Evolutionary conservation across 2,329 filamentous ascomycete species (phyloP).

Genomic region (Chaetothyriales sp.): DNA sequence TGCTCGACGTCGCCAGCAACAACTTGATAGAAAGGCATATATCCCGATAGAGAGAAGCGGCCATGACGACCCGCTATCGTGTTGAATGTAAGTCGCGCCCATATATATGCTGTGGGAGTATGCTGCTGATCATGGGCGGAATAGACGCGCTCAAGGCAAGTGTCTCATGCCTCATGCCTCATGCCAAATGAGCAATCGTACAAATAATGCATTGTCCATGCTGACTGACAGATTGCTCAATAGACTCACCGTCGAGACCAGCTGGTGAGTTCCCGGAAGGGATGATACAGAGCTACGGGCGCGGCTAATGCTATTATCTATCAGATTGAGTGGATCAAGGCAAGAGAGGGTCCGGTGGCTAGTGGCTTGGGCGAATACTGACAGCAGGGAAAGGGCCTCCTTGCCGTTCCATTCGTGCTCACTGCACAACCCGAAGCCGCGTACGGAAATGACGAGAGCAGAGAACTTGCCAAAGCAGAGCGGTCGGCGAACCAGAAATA

Average conservation of each 20-base stretch:
- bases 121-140: constrained; percentile 8
- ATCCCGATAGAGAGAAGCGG: neutral
- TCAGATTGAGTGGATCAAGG: constrained; percentile 83
- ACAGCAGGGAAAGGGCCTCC: constrained; percentile 41
- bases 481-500: constrained; percentile 75
- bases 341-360: constrained; percentile 19
- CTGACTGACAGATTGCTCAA: constrained; percentile 29
- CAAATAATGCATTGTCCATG: neutral
- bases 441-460: constrained; percentile 44
- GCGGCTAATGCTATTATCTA: constrained; percentile 22
- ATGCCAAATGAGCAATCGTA: neutral
- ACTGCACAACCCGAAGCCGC: constrained; percentile 88
- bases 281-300: constrained; percentile 1
- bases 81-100: constrained; percentile 53
- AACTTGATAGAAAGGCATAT: no score
- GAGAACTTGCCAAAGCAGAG: constrained; percentile 54
- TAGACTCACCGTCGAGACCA: constrained; percentile 87
- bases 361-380: neutral
- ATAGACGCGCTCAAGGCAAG: constrained; percentile 52
- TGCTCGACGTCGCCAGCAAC: neutral
- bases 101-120: constrained; percentile 1
- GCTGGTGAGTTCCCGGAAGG: constrained; percentile 42
- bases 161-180: no score
- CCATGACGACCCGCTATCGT: constrained; percentile 35
- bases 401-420: constrained; percentile 91